A percentile compares a stretch with the other conserved stretches of the same genome.
phyloP scores from a whole-genome alignment of 164 flowering plant genomes.

The Vitis rupestris region DNA sequence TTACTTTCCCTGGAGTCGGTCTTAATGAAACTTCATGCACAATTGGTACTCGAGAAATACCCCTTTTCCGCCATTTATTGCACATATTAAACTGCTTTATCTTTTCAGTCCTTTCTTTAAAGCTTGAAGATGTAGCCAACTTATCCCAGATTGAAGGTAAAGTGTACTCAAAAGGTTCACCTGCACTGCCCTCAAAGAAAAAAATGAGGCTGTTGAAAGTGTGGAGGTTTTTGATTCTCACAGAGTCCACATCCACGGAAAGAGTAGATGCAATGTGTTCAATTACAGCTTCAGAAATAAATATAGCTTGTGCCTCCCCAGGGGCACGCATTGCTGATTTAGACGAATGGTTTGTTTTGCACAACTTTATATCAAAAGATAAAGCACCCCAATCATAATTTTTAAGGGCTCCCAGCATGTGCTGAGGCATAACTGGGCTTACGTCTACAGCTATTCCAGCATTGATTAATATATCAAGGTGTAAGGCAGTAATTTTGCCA shows the following conservation, averaged over 20 bases:
- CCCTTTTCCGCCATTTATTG: conserved; percentile 73
- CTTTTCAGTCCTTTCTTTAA: conserved; percentile 37
- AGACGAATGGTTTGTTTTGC: conserved; percentile 76
- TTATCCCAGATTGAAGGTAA: conserved; percentile 68
- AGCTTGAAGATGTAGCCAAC: conserved; percentile 48
- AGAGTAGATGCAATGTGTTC: conserved; percentile 78
- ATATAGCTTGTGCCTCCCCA: conserved; percentile 80
- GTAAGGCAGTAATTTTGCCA: conserved; percentile 80
- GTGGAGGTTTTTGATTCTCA: conserved; percentile 69
- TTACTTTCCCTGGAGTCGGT: conserved; percentile 80
- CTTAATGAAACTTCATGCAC: conserved; percentile 48
- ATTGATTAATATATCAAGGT: conserved; percentile 58
- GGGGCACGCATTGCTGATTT: conserved; percentile 90
- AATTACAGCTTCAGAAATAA: conserved; percentile 79
- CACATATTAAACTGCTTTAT: conserved; percentile 51
- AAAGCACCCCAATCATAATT: conserved; percentile 91
- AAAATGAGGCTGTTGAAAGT: conserved; percentile 50
- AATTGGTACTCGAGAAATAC: conserved; percentile 72
- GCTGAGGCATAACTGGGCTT: conserved; percentile 57
- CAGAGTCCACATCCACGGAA: conserved; percentile 62
- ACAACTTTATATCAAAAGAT: conserved; percentile 76
- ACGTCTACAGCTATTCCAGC: conserved; percentile 65
- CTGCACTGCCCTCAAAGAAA: conserved; percentile 46
- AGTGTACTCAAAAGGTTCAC: conserved; percentile 62
- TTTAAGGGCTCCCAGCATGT: conserved; percentile 44